phyloP scores from a whole-genome alignment of 352 stramenopile genomes.

The Globisporangium paddicum region DNA sequence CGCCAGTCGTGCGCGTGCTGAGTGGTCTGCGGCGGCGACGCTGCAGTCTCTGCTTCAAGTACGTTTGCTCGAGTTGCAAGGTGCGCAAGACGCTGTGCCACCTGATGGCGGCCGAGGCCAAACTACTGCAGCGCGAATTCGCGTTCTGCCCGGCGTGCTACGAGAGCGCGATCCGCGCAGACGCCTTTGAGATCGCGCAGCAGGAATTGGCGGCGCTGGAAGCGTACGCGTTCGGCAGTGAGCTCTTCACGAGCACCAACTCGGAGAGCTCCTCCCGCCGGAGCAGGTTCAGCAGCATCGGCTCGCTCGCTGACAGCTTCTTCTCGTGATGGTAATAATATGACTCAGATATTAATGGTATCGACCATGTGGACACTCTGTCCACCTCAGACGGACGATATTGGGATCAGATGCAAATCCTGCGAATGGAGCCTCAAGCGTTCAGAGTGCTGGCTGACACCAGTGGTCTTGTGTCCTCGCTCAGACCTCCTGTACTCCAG shows the following conservation, averaged over 20 bases:
- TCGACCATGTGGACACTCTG: too few relatives aligned
- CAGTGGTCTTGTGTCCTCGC: too few relatives aligned
- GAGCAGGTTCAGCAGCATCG: not conserved
- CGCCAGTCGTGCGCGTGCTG: not conserved
- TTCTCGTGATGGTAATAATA: not conserved
- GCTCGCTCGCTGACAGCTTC: not conserved
- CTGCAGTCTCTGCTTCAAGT: conserved; percentile 8
- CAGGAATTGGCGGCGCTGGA: conserved; percentile 1
- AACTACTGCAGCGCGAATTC: conserved; percentile 8
- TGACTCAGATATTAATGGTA: too few relatives aligned
- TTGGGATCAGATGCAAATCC: too few relatives aligned
- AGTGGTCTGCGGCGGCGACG: not conserved
- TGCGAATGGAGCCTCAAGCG: too few relatives aligned
- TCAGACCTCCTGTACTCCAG: too few relatives aligned
- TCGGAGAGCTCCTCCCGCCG: not conserved
- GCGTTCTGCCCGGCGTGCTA: conserved; percentile 3
- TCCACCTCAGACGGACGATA: too few relatives aligned
- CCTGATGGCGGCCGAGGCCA: not conserved
- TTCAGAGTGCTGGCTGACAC: too few relatives aligned
- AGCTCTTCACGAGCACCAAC: conserved; percentile 7
- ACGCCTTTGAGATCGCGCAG: conserved; percentile 3
- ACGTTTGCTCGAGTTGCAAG: conserved; percentile 8
- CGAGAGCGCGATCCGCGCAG: not conserved
- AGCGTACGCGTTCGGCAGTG: not conserved
- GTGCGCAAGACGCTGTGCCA: conserved; percentile 1